Base-by-base conservation (phyloP, 768 basidiomycete genomes). In the Cubamyces lactineus region DNA sequence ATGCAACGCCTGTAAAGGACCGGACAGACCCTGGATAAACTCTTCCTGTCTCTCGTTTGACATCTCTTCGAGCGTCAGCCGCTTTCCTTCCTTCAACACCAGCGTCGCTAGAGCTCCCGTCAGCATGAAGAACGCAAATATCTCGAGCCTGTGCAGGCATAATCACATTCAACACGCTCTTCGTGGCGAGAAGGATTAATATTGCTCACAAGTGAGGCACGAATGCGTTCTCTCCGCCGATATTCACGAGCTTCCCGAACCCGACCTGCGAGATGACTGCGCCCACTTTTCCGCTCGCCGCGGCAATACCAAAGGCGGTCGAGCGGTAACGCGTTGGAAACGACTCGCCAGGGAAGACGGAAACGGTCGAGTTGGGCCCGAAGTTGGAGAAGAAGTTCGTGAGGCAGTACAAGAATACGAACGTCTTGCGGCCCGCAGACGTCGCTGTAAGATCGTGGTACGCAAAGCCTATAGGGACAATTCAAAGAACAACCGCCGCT, bases 61-160 rank as follows among this genome's bases (percentile, higher is more conserved):
- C 24, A 78, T 63, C 24, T 71, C 72, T 64, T 77, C 76, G 17
- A 77, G 70, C 38, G 73, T 71, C 40, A 68, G 61, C 28, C 67
- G 64, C 28, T 69, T 79, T n/a, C 80, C 80, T 69, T 82, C 80
- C 43, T 78, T 77, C 7, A 81, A 58, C 24, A 81, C 71, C 46
- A 77, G 58, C 5, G 80, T 80, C 28, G 79, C 76, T 46, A 73
- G 65, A 51, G 76, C 67, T 40, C 79, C 79, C 2, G 79, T 77
- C 24, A 80, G 57, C 79, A 79, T 82, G 74, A 80, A 79, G 51
- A 80, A 70, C 19, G 78, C 79, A 52, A 80, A 80, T 56, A 81
- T 74, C 65, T 81, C 71, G 16, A 81, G 67, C 61, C 78, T 75
- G 65, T 53, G 38, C 4, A 8, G 23, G 43, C 17, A 39, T 0